phyloP scores from a whole-genome alignment of 2,329 filamentous ascomycete genomes.

The Aurifilum marmelostoma region DNA sequence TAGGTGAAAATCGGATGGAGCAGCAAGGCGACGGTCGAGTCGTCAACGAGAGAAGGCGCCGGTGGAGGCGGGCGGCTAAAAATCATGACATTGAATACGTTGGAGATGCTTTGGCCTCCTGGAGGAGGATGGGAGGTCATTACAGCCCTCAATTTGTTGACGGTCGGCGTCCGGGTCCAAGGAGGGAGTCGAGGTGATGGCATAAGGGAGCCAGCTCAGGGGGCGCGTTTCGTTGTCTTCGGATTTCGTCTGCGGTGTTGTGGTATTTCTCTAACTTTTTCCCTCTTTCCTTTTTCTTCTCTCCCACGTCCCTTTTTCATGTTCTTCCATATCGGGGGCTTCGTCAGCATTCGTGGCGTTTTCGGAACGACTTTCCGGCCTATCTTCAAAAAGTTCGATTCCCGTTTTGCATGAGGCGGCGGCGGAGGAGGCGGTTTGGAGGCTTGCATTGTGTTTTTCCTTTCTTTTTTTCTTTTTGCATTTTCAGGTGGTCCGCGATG shows the following conservation, averaged over 20 bases:
- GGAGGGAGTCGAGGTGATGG: conserved; percentile 10
- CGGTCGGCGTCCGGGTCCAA: background rate
- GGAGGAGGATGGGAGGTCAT: conserved; percentile 43
- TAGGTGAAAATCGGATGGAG: conserved; percentile 68
- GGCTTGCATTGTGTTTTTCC: conserved; percentile 38
- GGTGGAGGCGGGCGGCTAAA: conserved; percentile 62
- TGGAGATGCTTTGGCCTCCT: conserved; percentile 67
- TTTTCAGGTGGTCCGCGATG: conserved; percentile 39
- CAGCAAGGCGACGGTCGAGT: conserved; percentile 55
- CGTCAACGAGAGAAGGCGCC: conserved; percentile 58
- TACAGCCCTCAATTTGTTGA: conserved; percentile 30
- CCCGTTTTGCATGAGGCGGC: conserved; percentile 43
- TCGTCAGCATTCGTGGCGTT: conserved; percentile 32
- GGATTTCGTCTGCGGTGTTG: conserved; percentile 26
- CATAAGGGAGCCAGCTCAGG: background rate
- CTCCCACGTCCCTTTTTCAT: conserved; percentile 4
- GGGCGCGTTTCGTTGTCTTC: conserved; percentile 16
- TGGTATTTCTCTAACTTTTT: conserved; percentile 28
- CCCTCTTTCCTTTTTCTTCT: background rate
- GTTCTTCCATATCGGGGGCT: conserved; percentile 30
- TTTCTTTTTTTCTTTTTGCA: conserved; percentile 34
- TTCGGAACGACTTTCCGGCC: conserved; percentile 29
- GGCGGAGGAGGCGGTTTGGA: conserved; percentile 31
- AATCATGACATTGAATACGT: conserved; percentile 69
- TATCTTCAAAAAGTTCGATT: conserved; percentile 38